Base-by-base conservation (phyloP, 2,329 filamentous ascomycete species). In the Fusarium dimerum region DNA sequence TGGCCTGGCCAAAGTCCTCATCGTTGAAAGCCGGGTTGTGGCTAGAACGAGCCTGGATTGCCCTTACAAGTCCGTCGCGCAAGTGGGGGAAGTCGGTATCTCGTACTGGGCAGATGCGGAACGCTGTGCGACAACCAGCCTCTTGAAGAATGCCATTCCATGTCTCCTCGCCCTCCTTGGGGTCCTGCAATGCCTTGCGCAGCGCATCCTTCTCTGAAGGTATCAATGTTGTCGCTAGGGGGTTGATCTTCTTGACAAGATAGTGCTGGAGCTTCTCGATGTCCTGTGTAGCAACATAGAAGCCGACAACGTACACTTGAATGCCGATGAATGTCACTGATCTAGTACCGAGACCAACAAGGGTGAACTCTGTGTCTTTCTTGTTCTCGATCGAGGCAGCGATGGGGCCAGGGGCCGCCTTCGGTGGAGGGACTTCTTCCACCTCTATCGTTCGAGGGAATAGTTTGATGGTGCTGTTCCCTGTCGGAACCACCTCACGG, bases 61-160 rank as follows among this genome's bases (percentile, higher is more conserved):
- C 89, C 6, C 92, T 84, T 53, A 97, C 90, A 76, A 92, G 95
- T 1, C 90, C 94, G 68, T 99, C 94, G 40, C 93, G 84, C 56
- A 99, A 73, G 71, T 99, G 94, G 60, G 87, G 85, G 72, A 97
- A 97, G 72, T 97, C 92, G 16, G 94, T 99, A 71, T 95, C 92
- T 38, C 91, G 82, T n/a, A 91, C 92, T 0, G 94, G 94, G 3
- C 93, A 86, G 57, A 99, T 88, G 43, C 93, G 83, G 74, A 96
- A 86, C 0, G 87, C 83, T 26, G 86, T 93, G 49, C 91, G 78
- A n/a, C 93, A 83, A 0, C 84, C 81, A 3, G 83, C 79, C 0
- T 86, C 77, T 52, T 78, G 77, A 26, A 97, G 74, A 3, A 96
- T 77, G 13, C 80, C 75, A 41, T 85, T 80, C 92, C 92, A 97